Evolutionary conservation across 108 stramenopile species (phyloP), one percentile per base, ranked within the genome.

Genomic region (Thalassiosira profunda): DNA sequence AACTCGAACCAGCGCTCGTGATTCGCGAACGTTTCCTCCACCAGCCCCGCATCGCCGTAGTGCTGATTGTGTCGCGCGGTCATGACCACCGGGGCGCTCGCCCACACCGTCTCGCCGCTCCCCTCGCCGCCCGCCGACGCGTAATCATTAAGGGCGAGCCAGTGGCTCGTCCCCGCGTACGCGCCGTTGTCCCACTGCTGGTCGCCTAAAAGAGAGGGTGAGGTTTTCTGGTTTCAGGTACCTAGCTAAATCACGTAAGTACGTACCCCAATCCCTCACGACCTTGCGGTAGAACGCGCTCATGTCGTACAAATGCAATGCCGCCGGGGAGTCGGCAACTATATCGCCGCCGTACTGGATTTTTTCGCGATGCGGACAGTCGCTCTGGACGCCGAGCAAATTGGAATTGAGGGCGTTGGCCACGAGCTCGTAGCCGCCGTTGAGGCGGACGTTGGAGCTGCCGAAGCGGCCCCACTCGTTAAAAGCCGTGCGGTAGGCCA

Each of bases 291-390:
- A 84, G 35, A 84, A 84, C 1, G 84, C 79, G 42, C 70, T 58
- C 45, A 77, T 46, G 26, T 84, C 84, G 49, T 64, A 84, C 42
- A 81, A 31, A 18, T 72, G 62, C 26, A 85, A 38, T 38, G 63
- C 66, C 23, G 77, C 72, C 0, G 67, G 73, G 21, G 73, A 74
- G 40, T 74, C 67, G 5, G 79, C 81, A 46, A 82, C 36, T 1
- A 74, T 70, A 36, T 82, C 84, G 4, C 81, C 84, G 25, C 78
- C 74, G 49, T 85, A 85, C 37, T 74, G 73, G 46, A 82, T 76
- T 25, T 82, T 79, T 70, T 85, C 84, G 53, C 84, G 62, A 51
- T 85, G 84, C 25, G 84, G 84, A 57, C 84, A 85, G 42, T 85
- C 84, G 14, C 63, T 66, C 51, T 85, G 84, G 29, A 85, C 69